Percentiles rank a stretch among this genome's conserved stretches.
phyloP scores from a whole-genome alignment of 2,329 filamentous ascomycete species.

The Botrytis porri region DNA sequence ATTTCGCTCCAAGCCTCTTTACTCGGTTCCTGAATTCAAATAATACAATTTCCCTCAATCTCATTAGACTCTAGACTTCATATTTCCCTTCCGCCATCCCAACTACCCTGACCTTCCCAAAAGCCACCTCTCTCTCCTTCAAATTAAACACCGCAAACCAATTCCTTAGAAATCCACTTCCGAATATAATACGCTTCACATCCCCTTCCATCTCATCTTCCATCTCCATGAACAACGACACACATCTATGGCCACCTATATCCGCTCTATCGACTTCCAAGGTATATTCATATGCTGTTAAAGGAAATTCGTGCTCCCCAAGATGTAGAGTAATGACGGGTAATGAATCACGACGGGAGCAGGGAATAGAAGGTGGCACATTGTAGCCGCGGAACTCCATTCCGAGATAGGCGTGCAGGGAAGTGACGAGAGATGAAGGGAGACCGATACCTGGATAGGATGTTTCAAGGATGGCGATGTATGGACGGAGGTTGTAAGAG shows the following conservation, averaged over 20 bases:
- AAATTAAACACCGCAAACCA: constrained; percentile 23
- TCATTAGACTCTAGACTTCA: not conserved
- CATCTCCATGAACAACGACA: constrained; percentile 20
- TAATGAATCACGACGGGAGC: not conserved
- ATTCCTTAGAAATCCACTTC: constrained; percentile 21
- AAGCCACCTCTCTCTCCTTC: constrained; percentile 20
- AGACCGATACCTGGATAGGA: constrained; percentile 6
- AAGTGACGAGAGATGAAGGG: not conserved
- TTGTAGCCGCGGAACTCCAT: not conserved
- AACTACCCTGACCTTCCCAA: not conserved
- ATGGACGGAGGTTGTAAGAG: not conserved
- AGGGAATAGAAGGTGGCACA: not conserved
- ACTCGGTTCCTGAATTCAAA: not conserved
- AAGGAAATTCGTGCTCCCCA: not conserved
- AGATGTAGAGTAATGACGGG: not conserved
- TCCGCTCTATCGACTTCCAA: constrained; percentile 19
- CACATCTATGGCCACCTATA: constrained; percentile 19
- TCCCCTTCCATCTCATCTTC: not conserved
- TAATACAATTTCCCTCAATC: not conserved
- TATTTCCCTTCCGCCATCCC: not conserved
- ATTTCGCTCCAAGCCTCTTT: not conserved
- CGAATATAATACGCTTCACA: constrained; percentile 20
- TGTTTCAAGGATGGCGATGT: constrained; percentile 5
- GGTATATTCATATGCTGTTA: constrained; percentile 20
- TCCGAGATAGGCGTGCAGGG: not conserved